Evolutionary conservation across 495 filamentous ascomycete species (phyloP), one percentile per base, ranked within the genome.

Genomic region (Daldinia bambusicola): DNA sequence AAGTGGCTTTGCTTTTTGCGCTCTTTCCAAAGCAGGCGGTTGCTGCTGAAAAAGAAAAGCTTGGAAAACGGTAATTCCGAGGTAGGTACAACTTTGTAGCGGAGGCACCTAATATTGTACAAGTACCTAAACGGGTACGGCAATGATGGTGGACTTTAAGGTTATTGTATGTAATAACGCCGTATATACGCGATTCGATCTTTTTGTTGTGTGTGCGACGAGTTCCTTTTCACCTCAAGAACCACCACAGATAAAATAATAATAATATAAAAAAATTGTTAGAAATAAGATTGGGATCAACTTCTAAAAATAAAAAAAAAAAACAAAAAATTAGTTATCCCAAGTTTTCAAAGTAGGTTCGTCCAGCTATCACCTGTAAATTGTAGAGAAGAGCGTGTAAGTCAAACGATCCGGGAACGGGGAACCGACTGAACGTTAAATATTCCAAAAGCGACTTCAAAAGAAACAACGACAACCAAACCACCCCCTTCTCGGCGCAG

Each of bases 391-490:
- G 43, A 61, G 26, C 18, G 41, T 30, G 32, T 5, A 51, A 58
- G 13, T 63, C 57, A 40, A 57, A 36, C 26, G 22, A 60, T 31
- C 20, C 38, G 14, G 18, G 9, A 20, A 45, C 30, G 22, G 55
- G 69, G 69, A 63, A 50, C 13, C 34, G 26, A 2, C 16, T n/a
- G 37, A 59, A 55, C 55, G 38, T 72, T 72, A 72, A 72, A 61
- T 72, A 72, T 45, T 72, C 55, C 16, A 53, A 26, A n/a, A 41
- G 6, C 6, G n/a, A 48, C 14, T 26, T 26, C 20, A 12, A 48
- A 59, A 16, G 26, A 8, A 14, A 12, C 12, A 45, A 43, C n/a
- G n/a, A n/a, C n/a, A 7, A 43, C 2, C 2, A 43, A 43, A 45
- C 22, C 4, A 34, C n/a, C 30, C n/a, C 30, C n/a, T 26, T 20